Base-by-base conservation (phyloP, 257 asterid genomes). In the Apocynum venetum region DNA sequence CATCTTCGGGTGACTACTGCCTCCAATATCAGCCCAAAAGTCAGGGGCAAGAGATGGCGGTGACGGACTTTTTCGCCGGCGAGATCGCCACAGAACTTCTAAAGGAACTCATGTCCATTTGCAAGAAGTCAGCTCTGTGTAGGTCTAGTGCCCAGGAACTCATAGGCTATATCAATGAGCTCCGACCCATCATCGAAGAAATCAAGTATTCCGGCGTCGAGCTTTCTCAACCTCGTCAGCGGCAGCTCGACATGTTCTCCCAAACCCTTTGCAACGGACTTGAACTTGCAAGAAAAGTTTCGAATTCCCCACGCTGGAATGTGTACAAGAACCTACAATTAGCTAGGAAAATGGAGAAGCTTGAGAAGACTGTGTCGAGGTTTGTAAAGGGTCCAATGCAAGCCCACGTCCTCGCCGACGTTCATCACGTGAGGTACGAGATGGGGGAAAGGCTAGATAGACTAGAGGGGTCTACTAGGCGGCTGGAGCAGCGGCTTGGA, bases 381-480 rank as follows among this genome's bases (percentile, higher is more conserved):
- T 94, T 94, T 83, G 83, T 94, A 79, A 78, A 88, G 3, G 92
- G 93, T 0, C 79, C 81, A 63, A 77, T 81, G 84, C 97, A 87
- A 85, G 96, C 92, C 36, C 97, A 92, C 83, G 91, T 94, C 68
- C 88, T 94, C 48, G 98, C 98, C 0, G 98, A 94, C 51, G 97
- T 94, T 31, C 98, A 94, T 72, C 97, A 89, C 76, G 83, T 89
- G 80, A 86, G 86, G 86, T 88, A 89, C 71, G 93, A 85, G 41
- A 80, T 89, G 89, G 88, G 80, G 36, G 96, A 89, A 88, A 84
- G 88, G 87, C 89, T 91, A 15, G 97, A 92, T 68, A 75, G 85
- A 57, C n/a, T 84, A 2, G 87, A 84, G 38, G 84, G 84, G 12
- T 80, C 86, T 1, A 65, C 79, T n/a, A 63, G 82, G 55, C 83